Evolutionary conservation across 148 eudicot species (phyloP).

Genomic region (Chenopodium quinoa): DNA sequence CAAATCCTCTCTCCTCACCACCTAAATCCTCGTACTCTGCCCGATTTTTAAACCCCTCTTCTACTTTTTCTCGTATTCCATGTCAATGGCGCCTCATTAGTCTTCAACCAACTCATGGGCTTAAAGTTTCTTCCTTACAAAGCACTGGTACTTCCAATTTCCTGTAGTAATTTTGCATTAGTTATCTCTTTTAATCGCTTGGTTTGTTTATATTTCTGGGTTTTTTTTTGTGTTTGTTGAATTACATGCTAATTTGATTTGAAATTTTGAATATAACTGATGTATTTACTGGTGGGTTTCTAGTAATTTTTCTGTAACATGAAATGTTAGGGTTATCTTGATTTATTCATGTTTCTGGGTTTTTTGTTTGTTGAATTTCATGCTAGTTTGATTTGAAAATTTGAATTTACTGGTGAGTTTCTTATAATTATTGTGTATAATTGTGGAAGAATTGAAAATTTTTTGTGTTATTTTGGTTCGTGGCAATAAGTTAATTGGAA

Average conservation of each 20-base stretch:
- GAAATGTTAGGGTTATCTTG: too few relatives aligned
- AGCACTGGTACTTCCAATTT: conserved; percentile 36
- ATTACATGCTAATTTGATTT: not conserved
- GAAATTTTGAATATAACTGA: too few relatives aligned
- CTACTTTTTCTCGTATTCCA: conserved; percentile 21
- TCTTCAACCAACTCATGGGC: conserved; percentile 20
- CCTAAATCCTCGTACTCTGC: conserved; percentile 19
- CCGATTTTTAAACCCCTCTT: conserved; percentile 7
- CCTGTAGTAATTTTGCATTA: not conserved
- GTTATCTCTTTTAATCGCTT: not conserved
- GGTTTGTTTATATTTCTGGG: not conserved
- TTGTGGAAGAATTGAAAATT: not conserved
- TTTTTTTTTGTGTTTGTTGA: not conserved
- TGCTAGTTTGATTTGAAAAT: too few relatives aligned
- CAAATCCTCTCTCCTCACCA: conserved; percentile 27
- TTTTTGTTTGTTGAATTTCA: not conserved
- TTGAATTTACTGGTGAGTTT: too few relatives aligned
- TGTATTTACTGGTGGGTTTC: too few relatives aligned
- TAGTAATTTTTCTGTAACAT: too few relatives aligned
- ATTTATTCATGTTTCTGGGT: not conserved
- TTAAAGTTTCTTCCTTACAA: conserved; percentile 21
- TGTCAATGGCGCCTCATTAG: not conserved
- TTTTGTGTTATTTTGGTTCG: not conserved
- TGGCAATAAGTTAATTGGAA: not conserved
- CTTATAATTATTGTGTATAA: too few relatives aligned